Base-by-base conservation (phyloP, 495 filamentous ascomycete genomes). In the Aeminium ludgeri region DNA sequence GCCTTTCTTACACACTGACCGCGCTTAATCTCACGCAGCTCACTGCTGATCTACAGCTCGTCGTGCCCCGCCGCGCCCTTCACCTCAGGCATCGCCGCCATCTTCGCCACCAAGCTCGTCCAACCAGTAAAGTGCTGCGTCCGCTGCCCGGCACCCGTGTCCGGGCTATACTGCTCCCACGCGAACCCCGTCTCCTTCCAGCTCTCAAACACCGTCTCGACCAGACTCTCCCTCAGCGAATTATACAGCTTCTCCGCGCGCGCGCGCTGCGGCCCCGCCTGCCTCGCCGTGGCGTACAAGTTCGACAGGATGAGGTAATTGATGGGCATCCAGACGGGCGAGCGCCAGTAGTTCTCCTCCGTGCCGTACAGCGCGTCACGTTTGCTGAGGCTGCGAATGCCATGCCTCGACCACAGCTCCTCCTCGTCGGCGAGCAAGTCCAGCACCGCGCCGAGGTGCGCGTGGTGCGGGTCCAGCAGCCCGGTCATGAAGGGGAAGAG, bases 51-150 rank as follows among this genome's bases (percentile, higher is more conserved):
- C 25, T 54, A 59, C 48, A 61, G 39, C 46, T 63, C 59, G 48
- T 63, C 57, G 41, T 55, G 52, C 15, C 40, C 44, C 36, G 42
- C 36, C 38, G 20, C 36, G 0, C 41, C 44, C n/a, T 31, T 31
- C 19, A 61, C 36, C 45, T 81, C 71, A 16, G 78, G 78, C 83
- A 97, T 86, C 30, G 70, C 70, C 89, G 96, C 94, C 53, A 97
- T 82, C 67, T 93, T 95, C 30, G 96, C 86, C 48, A 96, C 87
- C 59, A 95, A 64, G 58, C 82, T 91, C 36, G 91, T 97, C 89
- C 89, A 97, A 40, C 89, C 89, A 12, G 87, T 91, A 57, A 97
- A 97, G 65, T 96, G 89, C 63, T 93, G 86, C 17, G 86, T 96
- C 36, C 89, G 72, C 65, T 96, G 91, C 25, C 89, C 89, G 41